Evolutionary conservation across 2,329 filamentous ascomycete genomes (phyloP), one percentile per base, ranked within the genome.

Genomic region (Fusarium miscanthi): DNA sequence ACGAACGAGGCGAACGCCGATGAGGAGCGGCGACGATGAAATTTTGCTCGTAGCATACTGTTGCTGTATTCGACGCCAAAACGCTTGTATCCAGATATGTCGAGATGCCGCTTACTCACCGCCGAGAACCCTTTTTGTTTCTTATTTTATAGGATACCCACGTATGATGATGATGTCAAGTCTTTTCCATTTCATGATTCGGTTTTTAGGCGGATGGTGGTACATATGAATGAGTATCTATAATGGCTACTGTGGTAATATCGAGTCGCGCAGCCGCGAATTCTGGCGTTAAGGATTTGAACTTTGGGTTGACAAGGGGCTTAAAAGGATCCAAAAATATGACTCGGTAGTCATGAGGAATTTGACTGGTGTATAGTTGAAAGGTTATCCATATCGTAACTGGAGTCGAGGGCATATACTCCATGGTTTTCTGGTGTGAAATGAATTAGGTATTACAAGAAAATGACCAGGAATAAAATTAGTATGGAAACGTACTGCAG

Each of bases 1-100:
- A 83, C 57, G 70, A 73, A 57, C 73, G 72, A 52, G 59, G 73
- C 31, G 74, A 73, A 49, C 58, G 64, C 66, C 72, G 57, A 72
- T 14, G 13, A 72, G 16, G 13, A 53, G 48, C 7, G 54, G 41
- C 12, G 57, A 57, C 31, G 16, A 48, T 19, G 27, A n/a, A 27
- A 21, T 23, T 49, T 30, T 45, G 43, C 17, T 49, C 21, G 31
- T 40, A 17, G 40, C 12, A 27, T 68, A 17, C 33, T 35, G 42
- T 30, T 67, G 49, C 40, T 37, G 17, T 49, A 30, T 42, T 51
- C 49, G 23, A 63, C 30, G 17, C 19, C 5, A 35, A 51, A 53
- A 45, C 9, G 33, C 27, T 17, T 35, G 42, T 14, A n/a, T 31
- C 25, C 17, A 37, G 17, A 35, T 25, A 49, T 54, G 25, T 37